Conservation (phyloP, 306 rosid genomes). For the Lithocarpus polystachyus region DNA sequence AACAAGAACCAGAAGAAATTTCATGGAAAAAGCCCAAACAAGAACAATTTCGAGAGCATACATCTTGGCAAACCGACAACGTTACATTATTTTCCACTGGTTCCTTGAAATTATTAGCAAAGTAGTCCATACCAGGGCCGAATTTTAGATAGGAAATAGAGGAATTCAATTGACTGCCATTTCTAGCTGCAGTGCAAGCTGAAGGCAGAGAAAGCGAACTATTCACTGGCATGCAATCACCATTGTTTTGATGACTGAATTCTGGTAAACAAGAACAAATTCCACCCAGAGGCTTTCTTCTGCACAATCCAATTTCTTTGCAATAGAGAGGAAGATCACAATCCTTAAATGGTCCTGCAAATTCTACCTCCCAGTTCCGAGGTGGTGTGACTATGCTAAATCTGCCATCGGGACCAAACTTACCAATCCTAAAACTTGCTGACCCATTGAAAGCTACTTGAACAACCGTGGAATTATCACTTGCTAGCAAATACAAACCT, state of each 20-base stretch:
- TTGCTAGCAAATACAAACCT: conserved; percentile 59
- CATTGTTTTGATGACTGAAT: conserved; percentile 42
- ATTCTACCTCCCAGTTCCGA: conserved; percentile 50
- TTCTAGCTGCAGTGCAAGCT: conserved; percentile 33
- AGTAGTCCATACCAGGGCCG: conserved; percentile 54
- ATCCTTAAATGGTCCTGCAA: conserved; percentile 47
- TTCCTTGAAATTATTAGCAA: conserved; percentile 40
- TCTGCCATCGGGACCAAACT: conserved; percentile 53
- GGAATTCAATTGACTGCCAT: conserved; percentile 32
- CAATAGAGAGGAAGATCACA: conserved; percentile 67
- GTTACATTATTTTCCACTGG: conserved; percentile 38
- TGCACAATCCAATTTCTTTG: conserved; percentile 64
- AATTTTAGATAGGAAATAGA: conserved; percentile 53
- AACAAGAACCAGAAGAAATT: conserved; percentile 64
- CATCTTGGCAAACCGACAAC: conserved; percentile 50
- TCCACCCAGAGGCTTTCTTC: conserved; percentile 25
- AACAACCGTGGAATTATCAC: conserved; percentile 15
- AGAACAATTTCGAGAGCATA: conserved; percentile 64
- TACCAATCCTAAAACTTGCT: conserved; percentile 51
- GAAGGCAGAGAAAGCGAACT: conserved; percentile 47
- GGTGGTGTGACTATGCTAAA: conserved; percentile 49
- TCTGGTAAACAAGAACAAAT: conserved; percentile 67
- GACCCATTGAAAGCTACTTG: conserved; percentile 24
- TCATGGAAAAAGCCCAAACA: conserved; percentile 65
- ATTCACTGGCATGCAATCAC: conserved; percentile 52